Base-by-base conservation (phyloP, 164 flowering plant genomes). In the Liriodendron chinense region DNA sequence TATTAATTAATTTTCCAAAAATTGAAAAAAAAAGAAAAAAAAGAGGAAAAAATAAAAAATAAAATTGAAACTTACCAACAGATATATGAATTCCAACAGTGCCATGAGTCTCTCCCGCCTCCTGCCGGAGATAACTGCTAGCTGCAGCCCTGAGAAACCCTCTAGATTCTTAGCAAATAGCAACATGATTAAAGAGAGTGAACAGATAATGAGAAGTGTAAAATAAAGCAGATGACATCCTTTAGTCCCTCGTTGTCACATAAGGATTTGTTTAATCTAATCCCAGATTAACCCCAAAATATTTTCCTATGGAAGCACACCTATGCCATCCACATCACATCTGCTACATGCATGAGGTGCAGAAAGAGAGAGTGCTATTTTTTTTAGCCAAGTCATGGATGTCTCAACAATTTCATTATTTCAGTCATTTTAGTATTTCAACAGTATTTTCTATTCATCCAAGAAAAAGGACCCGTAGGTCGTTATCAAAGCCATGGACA, bases 61-160 rank as follows among this genome's bases (percentile, higher is more conserved):
- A n/a, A n/a, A 34, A 2, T 34, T 5, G 0, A 34, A 80, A 77
- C 91, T 86, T 87, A 94, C 98, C 98, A 21, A 94, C 73, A 48
- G 94, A 88, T 49, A 93, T 83, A 47, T 82, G 76, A 70, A 96
- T 91, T 72, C 50, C 80, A 72, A 96, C 98, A 9, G 98, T 90
- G 16, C 94, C 98, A 77, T 92, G 99, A 61, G 77, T 84, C 72
- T 91, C 96, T 34, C 98, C 99, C 62, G 98, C 91, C n/a, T n/a
- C n/a, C 65, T 82, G 80, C 76, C 76, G 82, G 72, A 96, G 92
- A 79, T 96, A 92, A 73, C 79, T 80, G 79, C 98, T 91, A 23
- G 98, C 99, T 26, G 83, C 93, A 72, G 63, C 84, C 89, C 99
- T 96, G 91, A 66, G 53, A 78, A 68, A 65, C 47, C 24, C 3